Conservation (phyloP, 306 rosid genomes). For the Crotalaria pallida region DNA sequence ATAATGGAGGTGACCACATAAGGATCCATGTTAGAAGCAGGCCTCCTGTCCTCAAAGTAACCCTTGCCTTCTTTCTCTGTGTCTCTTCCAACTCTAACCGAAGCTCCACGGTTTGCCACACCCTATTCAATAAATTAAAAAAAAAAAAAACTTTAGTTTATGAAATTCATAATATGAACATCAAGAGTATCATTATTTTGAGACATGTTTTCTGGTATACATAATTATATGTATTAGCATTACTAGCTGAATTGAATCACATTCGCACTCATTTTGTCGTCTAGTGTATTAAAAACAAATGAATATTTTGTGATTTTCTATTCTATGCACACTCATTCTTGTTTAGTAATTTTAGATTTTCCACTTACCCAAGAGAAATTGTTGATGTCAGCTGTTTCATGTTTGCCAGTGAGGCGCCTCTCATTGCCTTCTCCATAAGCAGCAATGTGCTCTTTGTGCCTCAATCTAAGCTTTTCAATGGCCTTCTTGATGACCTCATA, state of each 20-base stretch:
- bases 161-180: background rate
- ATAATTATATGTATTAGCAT: no score
- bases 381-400: slow-evolving; percentile 59
- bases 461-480: slow-evolving; percentile 45
- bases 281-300: no score
- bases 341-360: background rate
- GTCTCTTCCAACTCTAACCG: slow-evolving; percentile 64
- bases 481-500: slow-evolving; percentile 55
- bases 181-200: background rate
- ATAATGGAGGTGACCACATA: slow-evolving; percentile 70
- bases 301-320: no score
- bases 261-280: no score
- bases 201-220: background rate
- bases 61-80: slow-evolving; percentile 60
- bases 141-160: background rate
- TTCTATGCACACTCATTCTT: no score
- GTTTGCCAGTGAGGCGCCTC: slow-evolving; percentile 61
- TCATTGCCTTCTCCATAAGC: slow-evolving; percentile 73
- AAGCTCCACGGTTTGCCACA: slow-evolving; percentile 65
- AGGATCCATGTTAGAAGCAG: slow-evolving; percentile 77
- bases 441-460: slow-evolving; percentile 63
- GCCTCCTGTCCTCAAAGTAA: slow-evolving; percentile 78
- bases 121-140: slow-evolving; percentile 25
- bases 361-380: slow-evolving; percentile 46
- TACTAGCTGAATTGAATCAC: no score